Evolutionary conservation across 2,329 filamentous ascomycete species (phyloP), one percentile per base, ranked within the genome.

Genomic region (Aspergillus puulaauensis): DNA sequence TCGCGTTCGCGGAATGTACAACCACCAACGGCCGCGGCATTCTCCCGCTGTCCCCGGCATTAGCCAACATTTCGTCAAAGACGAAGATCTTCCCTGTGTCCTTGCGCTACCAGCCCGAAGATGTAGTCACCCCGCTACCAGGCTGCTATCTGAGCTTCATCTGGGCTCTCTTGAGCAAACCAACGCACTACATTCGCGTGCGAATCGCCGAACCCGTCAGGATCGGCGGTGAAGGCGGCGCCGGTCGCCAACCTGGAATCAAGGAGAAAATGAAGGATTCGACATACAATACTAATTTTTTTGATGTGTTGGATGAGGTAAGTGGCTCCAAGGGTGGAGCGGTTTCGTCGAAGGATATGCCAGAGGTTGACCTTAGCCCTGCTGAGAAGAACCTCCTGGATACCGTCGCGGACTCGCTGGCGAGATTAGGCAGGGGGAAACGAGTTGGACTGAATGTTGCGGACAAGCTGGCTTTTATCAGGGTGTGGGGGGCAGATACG

Each of bases 1-100:
- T 88, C 61, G 86, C 96, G 1, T 97, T 98, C 73, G 93, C 95
- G 12, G 95, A 99, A 77, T 93, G 90, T 75, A 95, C 90, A 4
- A 96, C 95, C 1, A 96, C 91, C 45, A 99, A 99, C 70, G 93
- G 93, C 61, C 88, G 90, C 65, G 95, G 89, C 4, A 93, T 98
- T 61, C 77, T 99, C 12, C 90, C 91, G 2, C 85, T 96, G 55
- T 91, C 89, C 60, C 91, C 90, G 0, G 88, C 87, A 51, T 81
- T 99, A 1, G 79, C 95, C 3, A 83, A 86, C 15, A 85, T 85
- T 0, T 85, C 88, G 0, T 73, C 84, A 6, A 80, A 83, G 54
- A 87, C 87, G 8, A 89, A 88, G 70, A 91, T 99, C 64, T 98
- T 96, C 77, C 93, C 95, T 1, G 83, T 99, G 59, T 96, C 89